A percentile compares a stretch with the other conserved stretches of the same genome.
phyloP scores from a whole-genome alignment of 371 early-diverging fungal species.

The Apophysomyces ossiformis region DNA sequence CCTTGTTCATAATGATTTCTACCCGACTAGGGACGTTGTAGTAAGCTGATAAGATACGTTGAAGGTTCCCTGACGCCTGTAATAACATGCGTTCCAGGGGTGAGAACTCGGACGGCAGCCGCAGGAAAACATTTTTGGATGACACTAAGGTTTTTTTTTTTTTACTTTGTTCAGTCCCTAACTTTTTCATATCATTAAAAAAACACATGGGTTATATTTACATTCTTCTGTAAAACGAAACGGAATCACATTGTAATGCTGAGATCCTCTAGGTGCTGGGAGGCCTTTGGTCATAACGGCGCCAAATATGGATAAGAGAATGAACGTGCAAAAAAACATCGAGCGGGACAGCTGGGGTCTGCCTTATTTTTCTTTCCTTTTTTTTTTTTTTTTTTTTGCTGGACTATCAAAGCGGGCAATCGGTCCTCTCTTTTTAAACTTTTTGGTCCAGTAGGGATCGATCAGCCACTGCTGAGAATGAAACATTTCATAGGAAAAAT shows the following conservation, averaged over 20 bases:
- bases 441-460: background rate
- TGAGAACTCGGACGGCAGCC: conserved; percentile 41
- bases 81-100: conserved; percentile 51
- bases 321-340: conserved; percentile 8
- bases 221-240: conserved; percentile 51
- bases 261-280: conserved; percentile 28
- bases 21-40: conserved; percentile 51
- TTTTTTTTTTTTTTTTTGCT: too few relatives aligned
- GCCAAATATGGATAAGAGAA: background rate
- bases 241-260: conserved; percentile 34
- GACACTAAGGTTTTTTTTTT: conserved; percentile 28
- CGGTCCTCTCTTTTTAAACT: background rate
- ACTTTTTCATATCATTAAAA: conserved; percentile 1
- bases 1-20: conserved; percentile 39
- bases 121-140: conserved; percentile 43
- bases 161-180: background rate
- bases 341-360: too few relatives aligned
- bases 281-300: conserved; percentile 14
- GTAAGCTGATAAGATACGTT: conserved; percentile 48
- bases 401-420: too few relatives aligned
- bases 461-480: conserved; percentile 11
- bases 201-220: conserved; percentile 14
- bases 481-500: background rate
- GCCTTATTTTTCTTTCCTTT: too few relatives aligned
- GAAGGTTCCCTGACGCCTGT: conserved; percentile 50